phyloP scores from a whole-genome alignment of 805 yeast species.

The Kluyveromyces aestuarii region DNA sequence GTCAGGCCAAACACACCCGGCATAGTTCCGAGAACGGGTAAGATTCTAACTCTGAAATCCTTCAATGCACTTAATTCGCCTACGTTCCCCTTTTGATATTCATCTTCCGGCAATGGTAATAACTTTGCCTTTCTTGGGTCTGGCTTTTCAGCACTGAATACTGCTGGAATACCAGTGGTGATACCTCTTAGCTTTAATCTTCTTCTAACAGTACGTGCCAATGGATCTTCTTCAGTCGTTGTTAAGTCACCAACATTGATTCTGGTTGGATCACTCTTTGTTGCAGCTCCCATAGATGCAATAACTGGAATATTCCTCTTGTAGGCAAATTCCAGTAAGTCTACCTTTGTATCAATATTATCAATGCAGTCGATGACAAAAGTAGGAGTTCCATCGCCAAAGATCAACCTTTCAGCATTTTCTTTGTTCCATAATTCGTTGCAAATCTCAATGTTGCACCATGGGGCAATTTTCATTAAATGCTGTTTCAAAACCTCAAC shows the following conservation, averaged over 20 bases:
- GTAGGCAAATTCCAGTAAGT: conserved; percentile 66
- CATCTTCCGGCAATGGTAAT: conserved; percentile 77
- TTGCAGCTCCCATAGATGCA: conserved; percentile 95
- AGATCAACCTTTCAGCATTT: conserved; percentile 48
- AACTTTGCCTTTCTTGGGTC: conserved; percentile 88
- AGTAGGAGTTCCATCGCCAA: conserved; percentile 52
- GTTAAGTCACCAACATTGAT: conserved; percentile 84
- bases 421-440: conserved; percentile 71
- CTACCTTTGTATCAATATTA: conserved; percentile 94
- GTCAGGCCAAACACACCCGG: conserved; percentile 95
- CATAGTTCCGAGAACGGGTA: conserved; percentile 94
- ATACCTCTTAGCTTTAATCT: conserved; percentile 77
- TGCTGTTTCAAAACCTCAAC: conserved; percentile 72
- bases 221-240: conserved; percentile 86
- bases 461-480: conserved; percentile 75
- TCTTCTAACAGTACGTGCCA: conserved; percentile 80
- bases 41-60: conserved; percentile 86
- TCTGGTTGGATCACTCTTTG: conserved; percentile 91
- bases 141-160: conserved; percentile 92
- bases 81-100: conserved; percentile 70
- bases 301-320: conserved; percentile 55
- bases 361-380: conserved; percentile 93
- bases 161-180: conserved; percentile 66
- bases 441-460: conserved; percentile 74
- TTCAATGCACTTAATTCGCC: conserved; percentile 79